phyloP scores from a whole-genome alignment of 1,284 basidiomycete genomes.

The Coniferiporia weirii region DNA sequence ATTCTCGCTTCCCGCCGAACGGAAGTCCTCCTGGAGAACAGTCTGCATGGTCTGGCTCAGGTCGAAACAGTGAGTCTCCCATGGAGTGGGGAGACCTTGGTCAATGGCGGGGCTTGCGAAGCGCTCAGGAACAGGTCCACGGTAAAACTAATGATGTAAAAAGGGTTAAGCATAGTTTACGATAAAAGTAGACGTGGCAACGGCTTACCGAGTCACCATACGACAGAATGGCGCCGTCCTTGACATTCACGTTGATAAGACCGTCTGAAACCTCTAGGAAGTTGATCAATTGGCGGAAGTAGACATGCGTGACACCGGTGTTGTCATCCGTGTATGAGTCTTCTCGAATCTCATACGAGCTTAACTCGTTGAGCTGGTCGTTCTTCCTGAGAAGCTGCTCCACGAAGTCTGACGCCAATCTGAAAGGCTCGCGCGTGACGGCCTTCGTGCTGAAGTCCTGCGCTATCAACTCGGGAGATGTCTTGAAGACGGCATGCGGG shows the following conservation, averaged over 20 bases:
- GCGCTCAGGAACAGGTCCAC: slow-evolving; percentile 40
- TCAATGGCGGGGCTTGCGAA: slow-evolving; percentile 29
- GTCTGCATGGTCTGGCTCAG: slow-evolving; percentile 27
- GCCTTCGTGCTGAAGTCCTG: slow-evolving; percentile 26
- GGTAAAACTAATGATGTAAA: slow-evolving; percentile 52
- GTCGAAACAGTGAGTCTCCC: slow-evolving; percentile 50
- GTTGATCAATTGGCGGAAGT: slow-evolving; percentile 74
- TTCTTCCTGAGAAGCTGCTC: slow-evolving; percentile 36
- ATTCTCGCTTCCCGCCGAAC: not conserved
- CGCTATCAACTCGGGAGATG: slow-evolving; percentile 42
- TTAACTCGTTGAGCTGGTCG: slow-evolving; percentile 33
- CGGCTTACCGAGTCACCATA: slow-evolving; percentile 72
- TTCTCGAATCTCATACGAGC: slow-evolving; percentile 55
- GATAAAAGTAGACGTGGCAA: slow-evolving; percentile 9
- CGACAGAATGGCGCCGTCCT: slow-evolving; percentile 73
- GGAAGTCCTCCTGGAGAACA: slow-evolving; percentile 2
- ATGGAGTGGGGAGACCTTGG: slow-evolving; percentile 41
- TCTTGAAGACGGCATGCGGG: slow-evolving; percentile 63
- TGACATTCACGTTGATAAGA: slow-evolving; percentile 87
- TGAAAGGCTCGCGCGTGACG: slow-evolving; percentile 42
- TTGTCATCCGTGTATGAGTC: slow-evolving; percentile 84
- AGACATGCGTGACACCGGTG: slow-evolving; percentile 83
- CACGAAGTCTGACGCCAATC: slow-evolving; percentile 59
- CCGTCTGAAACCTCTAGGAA: slow-evolving; percentile 85
- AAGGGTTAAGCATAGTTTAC: not conserved